A percentile compares a stretch with the other conserved stretches of the same genome.
These are phyloP conservation scores for Streptanthus diversifolius DNA, from an alignment of 345 rosid genomes.

Conservation along the genomic window DNA sequence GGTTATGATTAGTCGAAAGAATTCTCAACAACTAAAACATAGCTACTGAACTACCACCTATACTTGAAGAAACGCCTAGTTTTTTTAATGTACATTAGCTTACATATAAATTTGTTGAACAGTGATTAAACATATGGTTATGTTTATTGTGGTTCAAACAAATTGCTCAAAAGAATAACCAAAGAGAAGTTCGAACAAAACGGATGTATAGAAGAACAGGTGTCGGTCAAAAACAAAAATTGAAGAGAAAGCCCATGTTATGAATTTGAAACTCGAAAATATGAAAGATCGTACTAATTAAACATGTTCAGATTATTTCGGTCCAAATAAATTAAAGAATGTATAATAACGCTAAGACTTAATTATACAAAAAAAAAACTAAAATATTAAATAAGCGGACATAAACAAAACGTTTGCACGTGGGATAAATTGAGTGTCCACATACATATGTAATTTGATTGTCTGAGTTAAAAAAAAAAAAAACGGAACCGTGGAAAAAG, in stretches of 20 bases:
- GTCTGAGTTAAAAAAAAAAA: not conserved
- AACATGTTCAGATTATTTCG: not conserved
- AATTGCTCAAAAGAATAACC: not conserved
- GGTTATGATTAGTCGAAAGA: not conserved
- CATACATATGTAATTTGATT: constrained; percentile 1
- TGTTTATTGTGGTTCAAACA: not conserved
- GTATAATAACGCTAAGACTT: not conserved
- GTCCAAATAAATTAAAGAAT: not conserved
- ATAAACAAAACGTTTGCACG: constrained; percentile 25
- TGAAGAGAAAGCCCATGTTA: not conserved
- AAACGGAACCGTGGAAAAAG: constrained; percentile 10
- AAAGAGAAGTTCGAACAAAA: not conserved
- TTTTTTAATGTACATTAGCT: not conserved
- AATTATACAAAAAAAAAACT: too few species aligned
- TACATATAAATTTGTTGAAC: not conserved
- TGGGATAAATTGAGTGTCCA: constrained; percentile 7
- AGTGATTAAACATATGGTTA: not conserved
- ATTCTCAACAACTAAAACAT: not conserved
- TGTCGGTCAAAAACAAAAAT: not conserved
- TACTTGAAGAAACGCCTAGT: not conserved
- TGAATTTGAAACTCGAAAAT: not conserved
- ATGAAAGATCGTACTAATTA: not conserved
- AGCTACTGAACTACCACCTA: not conserved
- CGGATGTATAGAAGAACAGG: not conserved
- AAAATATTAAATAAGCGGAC: not conserved